Evolutionary conservation across 352 stramenopile genomes (phyloP), one percentile per base, ranked within the genome.

Genomic region (Globisporangium echinulatum): DNA sequence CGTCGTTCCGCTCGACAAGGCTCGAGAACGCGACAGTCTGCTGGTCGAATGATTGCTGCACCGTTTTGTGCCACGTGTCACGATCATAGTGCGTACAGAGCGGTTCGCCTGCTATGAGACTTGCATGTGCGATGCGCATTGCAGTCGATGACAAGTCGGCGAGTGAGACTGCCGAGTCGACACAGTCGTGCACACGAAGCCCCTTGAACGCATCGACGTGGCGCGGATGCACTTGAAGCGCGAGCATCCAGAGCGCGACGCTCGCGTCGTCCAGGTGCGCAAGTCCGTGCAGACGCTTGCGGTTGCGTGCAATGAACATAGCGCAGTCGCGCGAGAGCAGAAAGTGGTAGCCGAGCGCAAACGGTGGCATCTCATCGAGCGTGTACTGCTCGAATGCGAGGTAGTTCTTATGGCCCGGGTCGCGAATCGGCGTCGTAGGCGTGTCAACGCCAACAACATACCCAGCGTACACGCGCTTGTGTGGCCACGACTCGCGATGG

Each of bases 321-420:
- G 64, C 71, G 10, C 70, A 77, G 39, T 84, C 69, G 5, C 48
- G 57, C 3, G 79, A 88, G 2, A 89, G n/a, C 2, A 89, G 13
- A 51, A 79, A 86, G 59, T 82, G 71, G 2, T 70, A 56, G 7
- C 79, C 76, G 17, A 67, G 64, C 4, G 75, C 62, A 25, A 79
- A 82, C 3, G 71, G 71, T 6, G 72, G 76, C 2, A 79, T 63
- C 37, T 64, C 38, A 1, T 25, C 4, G 15, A 82, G 52, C 14
- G 70, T 62, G 47, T 85, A 90, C 13, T 64, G 48, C 4, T 61
- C 49, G 17, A 62, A 8, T 0, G 68, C 52, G 7, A 72, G 58
- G 42, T 63, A 82, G 57, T 88, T 77, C 36, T 72, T 74, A 46
- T 69, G 52, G 1, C 14, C 15, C 0, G 61, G 67, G 36, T 87